These are phyloP conservation scores for Pseudonitzschia pungens DNA, from an alignment of 108 stramenopile genomes.

Conservation along the genomic window DNA sequence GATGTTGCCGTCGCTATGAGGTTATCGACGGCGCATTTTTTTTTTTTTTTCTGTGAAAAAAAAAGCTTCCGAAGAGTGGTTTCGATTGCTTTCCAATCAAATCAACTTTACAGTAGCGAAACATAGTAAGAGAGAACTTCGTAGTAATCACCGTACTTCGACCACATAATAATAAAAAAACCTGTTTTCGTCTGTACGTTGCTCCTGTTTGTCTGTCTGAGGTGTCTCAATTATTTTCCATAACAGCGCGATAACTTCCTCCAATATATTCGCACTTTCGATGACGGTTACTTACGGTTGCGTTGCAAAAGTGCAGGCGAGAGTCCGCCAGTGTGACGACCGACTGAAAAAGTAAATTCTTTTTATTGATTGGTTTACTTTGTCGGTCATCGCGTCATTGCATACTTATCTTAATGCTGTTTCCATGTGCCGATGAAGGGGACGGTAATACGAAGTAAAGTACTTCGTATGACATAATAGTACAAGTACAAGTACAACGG, in stretches of 20 bases:
- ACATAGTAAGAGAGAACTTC: no score
- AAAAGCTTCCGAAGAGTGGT: constrained; percentile 11
- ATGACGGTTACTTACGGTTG: neutral
- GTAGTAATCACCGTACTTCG: no score
- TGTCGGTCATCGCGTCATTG: neutral
- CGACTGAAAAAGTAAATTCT: neutral
- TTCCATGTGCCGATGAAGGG: neutral
- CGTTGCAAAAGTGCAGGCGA: neutral
- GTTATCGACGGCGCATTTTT: neutral
- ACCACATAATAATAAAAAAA: no score
- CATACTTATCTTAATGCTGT: neutral
- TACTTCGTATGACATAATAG: no score
- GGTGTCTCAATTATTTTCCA: neutral
- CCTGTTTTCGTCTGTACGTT: neutral
- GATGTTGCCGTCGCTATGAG: neutral
- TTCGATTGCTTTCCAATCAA: neutral
- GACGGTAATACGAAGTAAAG: no score
- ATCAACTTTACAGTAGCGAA: no score
- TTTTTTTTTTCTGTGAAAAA: constrained; percentile 1
- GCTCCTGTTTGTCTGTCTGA: neutral
- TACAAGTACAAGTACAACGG: no score
- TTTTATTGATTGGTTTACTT: neutral
- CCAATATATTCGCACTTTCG: neutral
- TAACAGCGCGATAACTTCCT: constrained; percentile 1
- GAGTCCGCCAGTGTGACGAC: neutral